Base-by-base conservation (phyloP, 768 basidiomycete genomes). In the Porphyrellus cyaneotinctus region DNA sequence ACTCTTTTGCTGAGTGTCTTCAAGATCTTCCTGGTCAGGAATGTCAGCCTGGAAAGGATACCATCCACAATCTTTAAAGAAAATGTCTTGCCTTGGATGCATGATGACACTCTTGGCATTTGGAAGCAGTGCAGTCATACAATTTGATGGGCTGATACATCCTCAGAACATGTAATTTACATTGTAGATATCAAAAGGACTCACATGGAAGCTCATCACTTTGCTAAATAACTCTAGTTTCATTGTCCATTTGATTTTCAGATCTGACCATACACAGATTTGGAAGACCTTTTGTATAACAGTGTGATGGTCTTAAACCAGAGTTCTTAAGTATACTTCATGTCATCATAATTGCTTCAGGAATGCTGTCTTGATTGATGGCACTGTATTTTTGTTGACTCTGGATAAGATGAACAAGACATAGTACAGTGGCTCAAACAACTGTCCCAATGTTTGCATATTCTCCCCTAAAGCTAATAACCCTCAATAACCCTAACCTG, bases 51-150 rank as follows among this genome's bases (percentile, higher is more conserved):
- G 85, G 3, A 90, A 83, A 4, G 83, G 83, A 60, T 97, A 97
- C 94, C 94, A 97, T 2, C 94, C 94, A 8, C 81, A 78, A 61
- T 95, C 91, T 47, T 75, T 82, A 71, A 95, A 97, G 63, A 94
- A 97, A 14, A 97, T 76, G 0, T 94, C 94, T 13, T 75, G 71
- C 0, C 94, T 92, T 0, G 91, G 88, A 23, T 81, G 82, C 0
- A 88, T 87, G n/a, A n/a, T n/a, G n/a, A 60, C 87, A 89, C n/a
- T 78, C 74, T 2, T 68, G 66, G 8, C 71, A 74, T 56, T 85
- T 84, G 0, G 81, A 60, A 30, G 63, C 68, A 6, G 66, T 67
- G 3, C 88, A 80, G 13, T 85, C 82, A 56, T 95, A 91, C 4
- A 95, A 71, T 68, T 87, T 88, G 26, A 85, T 54, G 20, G 95